Percentiles rank a stretch among this genome's conserved stretches.
These are phyloP conservation scores for Volvariella surrecta DNA, from an alignment of 1,284 basidiomycete species.

Conservation along the genomic window DNA sequence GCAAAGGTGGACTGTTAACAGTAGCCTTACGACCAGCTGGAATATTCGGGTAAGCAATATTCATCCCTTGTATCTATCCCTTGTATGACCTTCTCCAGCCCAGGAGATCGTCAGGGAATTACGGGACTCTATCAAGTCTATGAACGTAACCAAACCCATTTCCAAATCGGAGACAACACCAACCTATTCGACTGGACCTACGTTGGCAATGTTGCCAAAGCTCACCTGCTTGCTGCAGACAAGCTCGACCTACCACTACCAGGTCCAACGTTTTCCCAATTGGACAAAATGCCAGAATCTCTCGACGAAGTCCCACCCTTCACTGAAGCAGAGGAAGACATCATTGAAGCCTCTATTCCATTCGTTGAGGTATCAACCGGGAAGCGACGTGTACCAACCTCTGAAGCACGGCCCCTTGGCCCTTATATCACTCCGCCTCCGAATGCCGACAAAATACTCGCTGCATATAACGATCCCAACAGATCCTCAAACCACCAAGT, in stretches of 20 bases:
- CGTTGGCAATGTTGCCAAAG: slow-evolving; percentile 92
- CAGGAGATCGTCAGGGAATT: slow-evolving; percentile 88
- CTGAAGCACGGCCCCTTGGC: slow-evolving; percentile 69
- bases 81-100: slow-evolving; percentile 33
- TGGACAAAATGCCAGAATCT: slow-evolving; percentile 26
- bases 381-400: slow-evolving; percentile 63
- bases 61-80: neutral
- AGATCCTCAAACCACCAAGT: slow-evolving; percentile 46
- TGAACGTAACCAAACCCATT: slow-evolving; percentile 77
- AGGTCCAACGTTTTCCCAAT: slow-evolving; percentile 23
- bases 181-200: slow-evolving; percentile 99
- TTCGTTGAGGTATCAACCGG: slow-evolving; percentile 59
- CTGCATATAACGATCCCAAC: slow-evolving; percentile 49
- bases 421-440: slow-evolving; percentile 60
- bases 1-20: slow-evolving; percentile 74
- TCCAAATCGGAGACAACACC: slow-evolving; percentile 90
- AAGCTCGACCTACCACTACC: slow-evolving; percentile 48
- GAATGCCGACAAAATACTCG: slow-evolving; percentile 50
- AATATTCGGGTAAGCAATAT: slow-evolving; percentile 74
- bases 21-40: slow-evolving; percentile 92
- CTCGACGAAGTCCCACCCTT: slow-evolving; percentile 29
- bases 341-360: slow-evolving; percentile 51
- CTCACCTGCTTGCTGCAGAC: slow-evolving; percentile 92
- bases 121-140: slow-evolving; percentile 78
- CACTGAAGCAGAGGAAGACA: slow-evolving; percentile 30